Conservation (phyloP, 192 early-diverging fungal species). For the Coemansia sp. region DNA sequence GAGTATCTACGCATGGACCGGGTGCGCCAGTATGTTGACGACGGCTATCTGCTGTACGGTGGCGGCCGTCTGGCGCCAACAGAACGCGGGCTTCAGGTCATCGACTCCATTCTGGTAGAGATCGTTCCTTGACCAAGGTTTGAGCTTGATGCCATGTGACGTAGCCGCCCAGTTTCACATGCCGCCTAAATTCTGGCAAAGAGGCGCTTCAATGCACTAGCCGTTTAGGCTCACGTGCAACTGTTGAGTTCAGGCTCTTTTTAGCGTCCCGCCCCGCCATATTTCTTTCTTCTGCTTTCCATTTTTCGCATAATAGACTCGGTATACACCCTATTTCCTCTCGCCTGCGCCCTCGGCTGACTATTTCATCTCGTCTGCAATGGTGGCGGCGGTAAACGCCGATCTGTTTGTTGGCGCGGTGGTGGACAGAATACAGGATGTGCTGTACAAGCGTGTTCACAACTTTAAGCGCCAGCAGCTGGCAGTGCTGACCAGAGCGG, state of each 20-base stretch:
- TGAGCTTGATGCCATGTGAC: slow-evolving; percentile 10
- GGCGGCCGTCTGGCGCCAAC: slow-evolving; percentile 24
- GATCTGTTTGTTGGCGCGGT: slow-evolving; percentile 34
- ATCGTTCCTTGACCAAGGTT: slow-evolving; percentile 13
- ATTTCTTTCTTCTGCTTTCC: background rate
- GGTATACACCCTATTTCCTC: background rate
- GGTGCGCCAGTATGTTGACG: slow-evolving; percentile 10
- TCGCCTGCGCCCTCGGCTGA: background rate
- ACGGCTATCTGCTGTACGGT: slow-evolving; percentile 16
- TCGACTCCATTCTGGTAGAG: slow-evolving; percentile 36
- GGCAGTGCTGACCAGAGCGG: slow-evolving; percentile 18
- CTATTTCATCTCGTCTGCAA: background rate
- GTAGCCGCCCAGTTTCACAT: slow-evolving; percentile 7
- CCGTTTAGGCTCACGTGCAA: background rate
- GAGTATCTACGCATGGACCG: slow-evolving; percentile 31
- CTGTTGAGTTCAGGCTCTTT: background rate
- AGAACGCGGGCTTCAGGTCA: slow-evolving; percentile 32
- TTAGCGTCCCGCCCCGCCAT: background rate
- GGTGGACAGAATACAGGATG: slow-evolving; percentile 23
- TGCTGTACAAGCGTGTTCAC: slow-evolving; percentile 26
- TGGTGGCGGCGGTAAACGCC: slow-evolving; percentile 32
- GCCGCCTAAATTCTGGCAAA: too few species aligned
- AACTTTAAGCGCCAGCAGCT: slow-evolving; percentile 27
- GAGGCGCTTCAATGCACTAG: too few species aligned
- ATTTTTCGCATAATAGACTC: background rate